Evolutionary conservation across 495 filamentous ascomycete species (phyloP).

Genomic region (Pyronema domesticum): DNA sequence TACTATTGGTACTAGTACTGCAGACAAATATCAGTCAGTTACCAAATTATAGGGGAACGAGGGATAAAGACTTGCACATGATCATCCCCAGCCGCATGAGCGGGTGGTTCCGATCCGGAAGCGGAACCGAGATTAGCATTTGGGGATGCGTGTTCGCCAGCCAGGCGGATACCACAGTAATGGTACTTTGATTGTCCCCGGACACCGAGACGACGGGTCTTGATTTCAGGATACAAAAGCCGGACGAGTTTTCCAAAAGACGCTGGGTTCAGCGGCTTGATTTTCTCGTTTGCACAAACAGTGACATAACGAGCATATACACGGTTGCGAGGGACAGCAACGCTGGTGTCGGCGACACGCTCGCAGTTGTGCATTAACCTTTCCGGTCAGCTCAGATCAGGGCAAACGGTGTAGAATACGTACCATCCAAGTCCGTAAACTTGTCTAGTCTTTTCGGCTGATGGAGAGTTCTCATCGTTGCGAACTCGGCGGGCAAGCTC

Average conservation of each 20-base stretch:
- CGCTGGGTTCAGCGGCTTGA: constrained; percentile 83
- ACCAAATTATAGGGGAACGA: constrained; percentile 22
- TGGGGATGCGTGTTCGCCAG: constrained; percentile 25
- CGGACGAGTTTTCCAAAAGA: constrained; percentile 95
- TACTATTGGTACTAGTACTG: constrained; percentile 22
- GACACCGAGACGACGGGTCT: constrained; percentile 78
- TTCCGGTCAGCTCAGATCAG: constrained; percentile 15
- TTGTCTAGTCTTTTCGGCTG: constrained; percentile 86
- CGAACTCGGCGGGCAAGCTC: constrained; percentile 71
- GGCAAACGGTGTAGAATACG: constrained; percentile 10
- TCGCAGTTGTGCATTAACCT: constrained; percentile 75
- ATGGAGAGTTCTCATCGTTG: constrained; percentile 50
- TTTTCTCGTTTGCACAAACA: constrained; percentile 75
- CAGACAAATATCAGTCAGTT: constrained; percentile 17
- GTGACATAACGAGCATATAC: constrained; percentile 89
- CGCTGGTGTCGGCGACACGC: constrained; percentile 41
- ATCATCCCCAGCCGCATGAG: constrained; percentile 27
- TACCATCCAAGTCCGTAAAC: constrained; percentile 98
- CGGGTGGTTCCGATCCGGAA: constrained; percentile 26
- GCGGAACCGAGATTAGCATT: constrained; percentile 25
- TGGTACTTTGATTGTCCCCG: constrained; percentile 97
- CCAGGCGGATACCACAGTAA: constrained; percentile 37
- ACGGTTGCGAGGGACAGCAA: constrained; percentile 66
- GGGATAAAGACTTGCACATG: constrained; percentile 28
- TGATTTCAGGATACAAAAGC: constrained; percentile 85